Percentiles rank a stretch among this genome's conserved stretches.
phyloP scores from a whole-genome alignment of 1,284 basidiomycete genomes.

The Moesziomyces parantarcticus region DNA sequence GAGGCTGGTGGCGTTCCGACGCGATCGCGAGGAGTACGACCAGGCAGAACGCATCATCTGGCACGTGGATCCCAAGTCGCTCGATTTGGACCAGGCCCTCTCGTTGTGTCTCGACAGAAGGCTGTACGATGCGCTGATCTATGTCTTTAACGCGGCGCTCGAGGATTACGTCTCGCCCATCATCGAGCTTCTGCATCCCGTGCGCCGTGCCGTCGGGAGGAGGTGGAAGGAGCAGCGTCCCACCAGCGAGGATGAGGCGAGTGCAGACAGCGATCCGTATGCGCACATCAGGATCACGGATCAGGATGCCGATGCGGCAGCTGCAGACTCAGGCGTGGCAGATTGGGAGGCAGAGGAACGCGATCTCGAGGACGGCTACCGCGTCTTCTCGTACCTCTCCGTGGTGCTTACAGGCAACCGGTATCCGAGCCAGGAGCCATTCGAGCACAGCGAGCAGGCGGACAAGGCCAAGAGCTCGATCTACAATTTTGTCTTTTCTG shows the following conservation, averaged over 20 bases:
- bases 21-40: slow-evolving; percentile 78
- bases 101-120: slow-evolving; percentile 82
- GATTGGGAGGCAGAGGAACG: slow-evolving; percentile 39
- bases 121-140: slow-evolving; percentile 92
- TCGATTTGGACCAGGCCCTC: slow-evolving; percentile 95
- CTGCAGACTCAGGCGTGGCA: background rate
- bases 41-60: slow-evolving; percentile 89
- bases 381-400: slow-evolving; percentile 91
- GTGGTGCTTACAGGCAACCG: slow-evolving; percentile 83
- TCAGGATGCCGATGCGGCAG: slow-evolving; percentile 1
- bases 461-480: slow-evolving; percentile 72
- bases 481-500: slow-evolving; percentile 80
- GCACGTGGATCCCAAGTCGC: slow-evolving; percentile 89
- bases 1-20: slow-evolving; percentile 81
- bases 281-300: slow-evolving; percentile 21
- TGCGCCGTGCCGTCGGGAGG: slow-evolving; percentile 49
- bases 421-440: slow-evolving; percentile 83
- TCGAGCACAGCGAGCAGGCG: slow-evolving; percentile 71
- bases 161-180: slow-evolving; percentile 89
- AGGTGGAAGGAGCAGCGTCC: slow-evolving; percentile 3
- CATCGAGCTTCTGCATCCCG: slow-evolving; percentile 75
- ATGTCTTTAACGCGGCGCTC: slow-evolving; percentile 89
- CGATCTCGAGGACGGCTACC: slow-evolving; percentile 78
- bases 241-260: background rate
- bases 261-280: slow-evolving; percentile 22